Evolutionary conservation across 2,329 filamentous ascomycete species (phyloP), one percentile per base, ranked within the genome.

Genomic region (Canariomyces notabilis): DNA sequence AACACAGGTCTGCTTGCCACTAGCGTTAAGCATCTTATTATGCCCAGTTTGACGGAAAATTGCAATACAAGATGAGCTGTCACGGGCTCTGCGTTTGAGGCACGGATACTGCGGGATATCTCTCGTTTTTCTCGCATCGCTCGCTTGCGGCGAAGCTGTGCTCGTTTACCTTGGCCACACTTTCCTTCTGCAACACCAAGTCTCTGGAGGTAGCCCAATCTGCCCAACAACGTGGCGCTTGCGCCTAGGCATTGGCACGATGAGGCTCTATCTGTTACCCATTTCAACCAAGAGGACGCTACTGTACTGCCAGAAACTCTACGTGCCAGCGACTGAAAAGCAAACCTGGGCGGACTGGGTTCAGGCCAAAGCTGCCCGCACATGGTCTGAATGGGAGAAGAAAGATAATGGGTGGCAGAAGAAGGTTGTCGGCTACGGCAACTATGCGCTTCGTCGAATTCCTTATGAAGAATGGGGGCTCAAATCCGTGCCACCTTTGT

Each of bases 391-490:
- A 48, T 97, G 91, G 90, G 93, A 97, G 67, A 82, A 85, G 64
- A 85, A 84, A 56, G 82, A 90, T 15, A 75, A 74, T 36, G 87
- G 87, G 44, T 97, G 93, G 93, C 89, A 96, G 73, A 89, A 85
- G 62, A 81, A 81, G 57, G 76, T 96, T 16, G 91, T 93, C 42
- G 75, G 78, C 49, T 94, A 91, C 66, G 93, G 93, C 46, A 96
- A 98, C 68, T 73, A 81, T 39, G 81, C 88, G 14, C 79, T 98
- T 51, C 83, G 87, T 58, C 81, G 88, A 52, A 95, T 98, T 59
- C 87, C 93, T 2, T 96, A 87, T 64, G 87, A 97, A 68, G 93
- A 98, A 83, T 98, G 93, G 93, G 89, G 88, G 0, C 75, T 98
- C 56, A 97, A 97, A 71, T 95, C 89, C 29, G 83, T 98, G 42